phyloP scores from a whole-genome alignment of 768 basidiomycete genomes.

The Gelatoporia subvermispora region DNA sequence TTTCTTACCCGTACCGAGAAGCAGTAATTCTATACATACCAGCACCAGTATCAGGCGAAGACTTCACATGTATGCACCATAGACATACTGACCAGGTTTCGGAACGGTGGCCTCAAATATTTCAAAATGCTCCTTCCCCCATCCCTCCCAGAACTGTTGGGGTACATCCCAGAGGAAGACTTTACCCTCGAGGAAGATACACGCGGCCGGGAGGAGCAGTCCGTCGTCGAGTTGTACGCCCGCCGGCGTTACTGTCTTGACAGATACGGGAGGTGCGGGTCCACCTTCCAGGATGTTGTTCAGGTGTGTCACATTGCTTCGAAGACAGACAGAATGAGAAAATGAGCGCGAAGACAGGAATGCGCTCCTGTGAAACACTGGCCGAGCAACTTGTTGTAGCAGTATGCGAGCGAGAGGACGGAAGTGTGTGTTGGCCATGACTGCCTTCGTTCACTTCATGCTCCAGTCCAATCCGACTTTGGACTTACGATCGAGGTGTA shows the following conservation, averaged over 20 bases:
- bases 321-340: too few relatives aligned
- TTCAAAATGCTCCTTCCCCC: constrained; percentile 70
- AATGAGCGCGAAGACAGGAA: too few relatives aligned
- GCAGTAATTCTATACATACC: constrained; percentile 64
- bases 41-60: not conserved
- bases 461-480: too few relatives aligned
- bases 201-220: constrained; percentile 68
- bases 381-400: too few relatives aligned
- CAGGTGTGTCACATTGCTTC: constrained; percentile 21
- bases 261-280: constrained; percentile 64
- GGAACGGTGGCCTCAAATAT: constrained; percentile 81
- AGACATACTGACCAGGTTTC: constrained; percentile 64
- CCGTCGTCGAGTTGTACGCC: constrained; percentile 79
- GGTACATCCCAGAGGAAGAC: constrained; percentile 91
- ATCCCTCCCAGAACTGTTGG: constrained; percentile 55
- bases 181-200: constrained; percentile 80
- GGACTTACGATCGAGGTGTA: too few relatives aligned
- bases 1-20: constrained; percentile 81
- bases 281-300: constrained; percentile 74
- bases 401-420: too few relatives aligned
- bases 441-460: too few relatives aligned
- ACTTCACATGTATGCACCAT: not conserved
- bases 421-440: too few relatives aligned
- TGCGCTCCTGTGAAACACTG: too few relatives aligned
- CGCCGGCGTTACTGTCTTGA: constrained; percentile 53